Evolutionary conservation across 805 yeast genomes (phyloP), one percentile per base, ranked within the genome.

Genomic region (Citeromyces matritensis): DNA sequence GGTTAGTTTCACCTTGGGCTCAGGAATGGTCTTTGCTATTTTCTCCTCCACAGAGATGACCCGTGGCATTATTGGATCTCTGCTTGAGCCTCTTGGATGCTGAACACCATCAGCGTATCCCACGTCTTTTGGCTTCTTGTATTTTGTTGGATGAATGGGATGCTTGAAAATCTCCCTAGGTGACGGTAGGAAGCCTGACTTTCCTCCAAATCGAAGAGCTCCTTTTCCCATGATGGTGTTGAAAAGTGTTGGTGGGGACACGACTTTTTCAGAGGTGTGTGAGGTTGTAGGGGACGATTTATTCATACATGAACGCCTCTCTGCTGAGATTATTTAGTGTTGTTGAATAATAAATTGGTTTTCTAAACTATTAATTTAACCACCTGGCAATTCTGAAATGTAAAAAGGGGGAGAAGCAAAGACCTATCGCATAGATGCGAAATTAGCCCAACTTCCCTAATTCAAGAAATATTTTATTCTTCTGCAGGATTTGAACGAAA

Each of bases 111-210:
- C 73, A 19, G 86, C 93, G 50, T 74, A 82, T 9, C 85, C 86
- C 12, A 70, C 65, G 34, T 64, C 59, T 24, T 63, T 54, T 32
- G 64, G 65, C 26, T 63, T 60, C 11, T 59, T 64, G 35, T 58
- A 65, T 38, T 63, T 64, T 37, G 59, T 47, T 21, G 72, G 75
- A 39, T 66, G 64, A 30, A 64, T 60, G 4, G 85, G 82, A 34
- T 69, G 68, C 43, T 74, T 80, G 55, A 86, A 71, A 21, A 83
- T 73, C 26, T 75, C 70, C 44, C 94, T 74, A 7, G 82, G 74
- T 34, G 57, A 61, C 30, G 96, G 96, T 40, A 86, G 63, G 31
- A 82, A 62, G 49, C 96, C 96, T 30, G 88, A 76, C 53, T 79
- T 78, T 10, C 73, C 73, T 21, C 73, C 73, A 45, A 54, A 60